phyloP scores from a whole-genome alignment of 345 rosid genomes.

The Physaria fendleri region DNA sequence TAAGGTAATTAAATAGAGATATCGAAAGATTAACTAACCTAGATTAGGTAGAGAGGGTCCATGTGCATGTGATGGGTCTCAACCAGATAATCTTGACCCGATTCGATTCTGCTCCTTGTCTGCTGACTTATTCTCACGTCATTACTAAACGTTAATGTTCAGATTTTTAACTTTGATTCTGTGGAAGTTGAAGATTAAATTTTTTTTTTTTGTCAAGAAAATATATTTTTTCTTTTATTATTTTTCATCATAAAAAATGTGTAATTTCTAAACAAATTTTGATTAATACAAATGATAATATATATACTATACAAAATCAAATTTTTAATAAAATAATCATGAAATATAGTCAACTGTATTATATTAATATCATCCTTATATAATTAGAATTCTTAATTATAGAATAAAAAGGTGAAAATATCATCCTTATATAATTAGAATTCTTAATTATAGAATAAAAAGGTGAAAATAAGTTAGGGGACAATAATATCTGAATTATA shows the following conservation, averaged over 20 bases:
- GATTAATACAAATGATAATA: too few relatives aligned
- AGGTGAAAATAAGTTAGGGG: background rate
- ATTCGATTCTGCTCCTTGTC: constrained; percentile 26
- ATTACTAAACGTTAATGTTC: background rate
- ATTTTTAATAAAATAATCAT: too few relatives aligned
- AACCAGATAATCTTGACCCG: constrained; percentile 33
- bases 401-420: too few relatives aligned
- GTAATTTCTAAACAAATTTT: too few relatives aligned
- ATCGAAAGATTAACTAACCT: constrained; percentile 9
- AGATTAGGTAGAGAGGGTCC: constrained; percentile 30
- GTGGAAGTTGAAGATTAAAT: too few relatives aligned
- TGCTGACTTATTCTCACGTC: constrained; percentile 22
- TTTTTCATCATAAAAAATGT: too few relatives aligned
- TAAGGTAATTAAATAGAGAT: constrained; percentile 12
- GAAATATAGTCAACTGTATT: background rate
- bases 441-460: too few relatives aligned
- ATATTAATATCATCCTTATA: background rate
- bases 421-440: too few relatives aligned
- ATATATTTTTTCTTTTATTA: too few relatives aligned
- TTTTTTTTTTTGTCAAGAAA: too few relatives aligned
- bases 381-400: too few relatives aligned
- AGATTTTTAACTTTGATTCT: background rate
- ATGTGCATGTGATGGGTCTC: constrained; percentile 34
- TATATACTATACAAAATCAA: too few relatives aligned
- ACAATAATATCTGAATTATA: background rate